A percentile compares a stretch with the other conserved stretches of the same genome.
These are phyloP conservation scores for Penicillium sp. DNA, from an alignment of 2,329 filamentous ascomycete species.

Conservation along the genomic window DNA sequence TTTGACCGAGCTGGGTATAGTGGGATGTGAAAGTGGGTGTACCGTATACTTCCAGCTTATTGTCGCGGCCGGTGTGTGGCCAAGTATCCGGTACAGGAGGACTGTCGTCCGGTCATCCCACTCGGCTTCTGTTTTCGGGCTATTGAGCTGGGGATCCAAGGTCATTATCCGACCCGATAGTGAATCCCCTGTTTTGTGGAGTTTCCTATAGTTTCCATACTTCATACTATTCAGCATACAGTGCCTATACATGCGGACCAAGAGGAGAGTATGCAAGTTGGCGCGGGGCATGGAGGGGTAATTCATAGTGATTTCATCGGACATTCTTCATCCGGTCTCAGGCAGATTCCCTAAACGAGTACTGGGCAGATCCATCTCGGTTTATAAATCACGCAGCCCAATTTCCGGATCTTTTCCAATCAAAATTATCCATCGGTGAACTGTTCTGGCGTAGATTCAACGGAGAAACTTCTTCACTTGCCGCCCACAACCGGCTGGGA, in stretches of 20 bases:
- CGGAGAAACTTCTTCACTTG: constrained; percentile 22
- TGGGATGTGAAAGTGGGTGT: neutral
- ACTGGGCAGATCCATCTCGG: neutral
- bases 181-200: neutral
- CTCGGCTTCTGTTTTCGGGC: constrained; percentile 18
- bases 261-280: constrained; percentile 2
- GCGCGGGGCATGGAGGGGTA: constrained; percentile 23
- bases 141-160: neutral
- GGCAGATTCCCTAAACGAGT: neutral
- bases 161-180: constrained; percentile 16
- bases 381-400: neutral
- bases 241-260: neutral
- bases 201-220: neutral
- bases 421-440: constrained; percentile 23
- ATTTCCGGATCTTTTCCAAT: constrained; percentile 2
- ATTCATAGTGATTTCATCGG: constrained; percentile 3
- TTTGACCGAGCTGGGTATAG: neutral
- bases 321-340: neutral
- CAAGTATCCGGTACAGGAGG: constrained; percentile 30
- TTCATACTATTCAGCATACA: too few species aligned
- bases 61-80: constrained; percentile 14
- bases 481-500: constrained; percentile 20
- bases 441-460: constrained; percentile 20
- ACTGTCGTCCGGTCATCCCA: constrained; percentile 35
- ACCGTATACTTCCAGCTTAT: neutral